Conservation (phyloP, 768 basidiomycete species). For the Russula ochroleuca region DNA sequence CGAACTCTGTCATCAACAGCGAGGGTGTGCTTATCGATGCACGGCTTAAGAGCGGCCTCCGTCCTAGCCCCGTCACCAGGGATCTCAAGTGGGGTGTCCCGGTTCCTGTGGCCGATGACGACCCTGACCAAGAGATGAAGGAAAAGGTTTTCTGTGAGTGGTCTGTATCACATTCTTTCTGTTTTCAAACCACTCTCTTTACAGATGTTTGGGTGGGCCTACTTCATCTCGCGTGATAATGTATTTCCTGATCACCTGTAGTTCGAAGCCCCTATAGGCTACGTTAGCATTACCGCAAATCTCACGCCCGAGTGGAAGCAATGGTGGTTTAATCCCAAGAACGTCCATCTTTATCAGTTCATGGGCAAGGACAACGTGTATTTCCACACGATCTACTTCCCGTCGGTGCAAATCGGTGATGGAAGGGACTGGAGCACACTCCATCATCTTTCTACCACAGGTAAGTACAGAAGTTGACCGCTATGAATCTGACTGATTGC, state of each 20-base stretch:
- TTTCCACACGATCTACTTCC: constrained; percentile 96
- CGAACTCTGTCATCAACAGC: constrained; percentile 83
- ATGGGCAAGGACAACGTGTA: constrained; percentile 99
- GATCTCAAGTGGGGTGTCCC: constrained; percentile 97
- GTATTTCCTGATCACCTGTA: constrained; percentile 32
- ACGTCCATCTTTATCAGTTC: constrained; percentile 94
- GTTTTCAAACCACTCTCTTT: constrained; percentile 3
- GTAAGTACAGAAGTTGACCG: constrained; percentile 41
- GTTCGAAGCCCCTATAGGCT: constrained; percentile 98
- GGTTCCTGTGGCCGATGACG: constrained; percentile 67
- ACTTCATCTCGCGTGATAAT: not conserved
- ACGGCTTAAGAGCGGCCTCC: constrained; percentile 77
- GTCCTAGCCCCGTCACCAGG: constrained; percentile 87
- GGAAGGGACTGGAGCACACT: constrained; percentile 90
- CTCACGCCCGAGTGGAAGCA: constrained; percentile 92
- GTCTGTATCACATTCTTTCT: not conserved
- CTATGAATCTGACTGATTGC: not conserved
- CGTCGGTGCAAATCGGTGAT: constrained; percentile 84
- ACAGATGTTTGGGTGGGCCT: constrained; percentile 90
- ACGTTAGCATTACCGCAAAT: constrained; percentile 94
- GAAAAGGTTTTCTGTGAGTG: constrained; percentile 92
- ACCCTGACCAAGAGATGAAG: constrained; percentile 79
- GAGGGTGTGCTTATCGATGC: constrained; percentile 90
- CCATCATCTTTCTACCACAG: constrained; percentile 92
- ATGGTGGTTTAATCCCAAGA: constrained; percentile 93